Base-by-base conservation (phyloP, 2,329 filamentous ascomycete species). In the Stemphylium lycopersici region DNA sequence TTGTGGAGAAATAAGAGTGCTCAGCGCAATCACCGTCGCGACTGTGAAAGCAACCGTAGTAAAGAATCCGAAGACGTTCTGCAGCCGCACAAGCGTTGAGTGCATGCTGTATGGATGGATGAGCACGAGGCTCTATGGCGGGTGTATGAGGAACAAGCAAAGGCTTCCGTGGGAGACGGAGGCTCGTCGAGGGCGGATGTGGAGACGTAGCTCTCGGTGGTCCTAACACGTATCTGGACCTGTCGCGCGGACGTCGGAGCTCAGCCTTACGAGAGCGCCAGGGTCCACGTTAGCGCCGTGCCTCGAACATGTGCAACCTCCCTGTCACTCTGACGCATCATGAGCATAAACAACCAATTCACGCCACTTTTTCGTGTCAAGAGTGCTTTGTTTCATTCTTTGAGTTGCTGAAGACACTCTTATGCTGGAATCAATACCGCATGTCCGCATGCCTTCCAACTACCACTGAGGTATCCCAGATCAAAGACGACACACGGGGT, bases 61-160 rank as follows among this genome's bases (percentile, higher is more conserved):
- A 83, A 98, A 97, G 86, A 96, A 97, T 77, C 95, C 92, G 76
- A 99, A 99, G 75, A 92, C 88, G 79, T 91, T 93, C 78, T 99
- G 95, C 64, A 89, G 77, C 65, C 95, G 90, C 59, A 90, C 91
- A 43, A 96, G 78, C 41, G 89, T 85, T 72, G 91, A 96, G 78
- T 97, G 89, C 95, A 99, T 98, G 33, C 41, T 48, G 31, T 26
- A 34, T 32, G 15, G 22, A 5, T 39, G 13, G 39, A 33, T 46
- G 41, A 50, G 48, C 38, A 36, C 43, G 22, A 29, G 5, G 48
- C 43, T 40, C 43, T 32, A 29, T 16, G 11, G 11, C 15, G 24
- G 8, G 22, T 36, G 3, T 54, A 16, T 24, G 36, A 33, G 57
- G 36, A 46, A 42, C 13, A 34, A 36, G 34, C 18, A 10, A 41